These are phyloP conservation scores for Ceriops decandra DNA, from an alignment of 345 rosid genomes.

Conservation along the genomic window DNA sequence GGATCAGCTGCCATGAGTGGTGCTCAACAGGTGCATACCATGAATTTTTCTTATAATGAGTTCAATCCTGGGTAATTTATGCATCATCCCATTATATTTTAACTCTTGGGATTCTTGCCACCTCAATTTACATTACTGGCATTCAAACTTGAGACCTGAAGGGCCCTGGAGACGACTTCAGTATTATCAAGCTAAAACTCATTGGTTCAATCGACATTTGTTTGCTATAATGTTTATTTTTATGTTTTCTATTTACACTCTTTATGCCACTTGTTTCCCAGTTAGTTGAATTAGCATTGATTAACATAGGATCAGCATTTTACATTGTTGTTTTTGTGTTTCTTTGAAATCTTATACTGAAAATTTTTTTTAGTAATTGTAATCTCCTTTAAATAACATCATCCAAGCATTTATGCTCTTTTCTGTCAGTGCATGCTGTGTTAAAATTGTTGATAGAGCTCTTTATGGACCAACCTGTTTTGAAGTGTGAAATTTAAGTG, in stretches of 20 bases:
- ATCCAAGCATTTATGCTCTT: background rate
- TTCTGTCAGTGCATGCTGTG: too few species aligned
- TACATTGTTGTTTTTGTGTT: background rate
- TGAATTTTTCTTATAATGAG: background rate
- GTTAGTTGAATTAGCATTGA: background rate
- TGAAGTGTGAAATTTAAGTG: too few species aligned
- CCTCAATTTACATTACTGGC: background rate
- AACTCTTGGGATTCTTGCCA: background rate
- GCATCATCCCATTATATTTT: too few species aligned
- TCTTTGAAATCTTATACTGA: background rate
- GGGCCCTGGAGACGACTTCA: too few species aligned
- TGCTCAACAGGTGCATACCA: constrained; percentile 52
- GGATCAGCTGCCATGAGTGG: constrained; percentile 53
- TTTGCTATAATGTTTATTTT: background rate
- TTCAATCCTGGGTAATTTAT: too few species aligned
- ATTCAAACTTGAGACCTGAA: too few species aligned
- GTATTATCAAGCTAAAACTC: too few species aligned
- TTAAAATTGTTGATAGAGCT: too few species aligned
- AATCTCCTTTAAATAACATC: background rate
- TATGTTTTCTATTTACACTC: background rate
- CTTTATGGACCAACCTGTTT: too few species aligned
- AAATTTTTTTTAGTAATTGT: background rate
- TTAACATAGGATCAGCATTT: background rate
- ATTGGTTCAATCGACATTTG: background rate
- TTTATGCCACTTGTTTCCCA: background rate